phyloP scores from a whole-genome alignment of 331 rosid genomes.

The Arachis monticola region DNA sequence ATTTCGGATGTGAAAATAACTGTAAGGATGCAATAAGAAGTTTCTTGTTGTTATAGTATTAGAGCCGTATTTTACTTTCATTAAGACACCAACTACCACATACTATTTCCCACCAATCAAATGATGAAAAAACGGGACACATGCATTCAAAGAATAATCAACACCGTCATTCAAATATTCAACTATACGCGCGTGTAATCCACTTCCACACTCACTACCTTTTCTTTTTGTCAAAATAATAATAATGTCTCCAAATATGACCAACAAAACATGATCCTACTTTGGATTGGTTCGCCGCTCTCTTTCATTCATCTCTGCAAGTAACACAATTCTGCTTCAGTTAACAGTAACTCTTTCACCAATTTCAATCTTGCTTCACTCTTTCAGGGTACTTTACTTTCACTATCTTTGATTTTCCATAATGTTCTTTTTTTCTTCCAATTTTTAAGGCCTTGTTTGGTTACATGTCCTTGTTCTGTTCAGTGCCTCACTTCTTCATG shows the following conservation, averaged over 20 bases:
- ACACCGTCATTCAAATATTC: too few relatives aligned
- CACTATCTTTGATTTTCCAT: background rate
- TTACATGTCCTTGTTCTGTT: background rate
- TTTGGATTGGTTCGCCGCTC: slow-evolving; percentile 37
- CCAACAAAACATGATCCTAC: background rate
- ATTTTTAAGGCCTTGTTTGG: background rate
- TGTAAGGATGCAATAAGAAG: too few relatives aligned
- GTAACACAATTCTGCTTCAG: slow-evolving; percentile 4
- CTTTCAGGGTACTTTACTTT: slow-evolving; percentile 9
- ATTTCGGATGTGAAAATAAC: too few relatives aligned
- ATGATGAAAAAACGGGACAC: too few relatives aligned
- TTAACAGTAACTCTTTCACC: slow-evolving; percentile 17
- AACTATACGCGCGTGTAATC: slow-evolving; percentile 32
- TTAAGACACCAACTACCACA: too few relatives aligned
- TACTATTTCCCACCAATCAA: too few relatives aligned
- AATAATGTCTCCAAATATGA: too few relatives aligned
- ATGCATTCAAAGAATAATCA: too few relatives aligned
- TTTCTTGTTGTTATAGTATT: too few relatives aligned
- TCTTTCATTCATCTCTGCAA: background rate
- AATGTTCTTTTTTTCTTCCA: background rate
- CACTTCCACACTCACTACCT: background rate
- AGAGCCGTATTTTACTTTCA: too few relatives aligned
- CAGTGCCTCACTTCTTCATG: background rate
- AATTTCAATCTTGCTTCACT: slow-evolving; percentile 11
- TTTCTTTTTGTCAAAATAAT: background rate